Conservation (phyloP, 805 yeast species). For the Metschnikowia sp. region DNA sequence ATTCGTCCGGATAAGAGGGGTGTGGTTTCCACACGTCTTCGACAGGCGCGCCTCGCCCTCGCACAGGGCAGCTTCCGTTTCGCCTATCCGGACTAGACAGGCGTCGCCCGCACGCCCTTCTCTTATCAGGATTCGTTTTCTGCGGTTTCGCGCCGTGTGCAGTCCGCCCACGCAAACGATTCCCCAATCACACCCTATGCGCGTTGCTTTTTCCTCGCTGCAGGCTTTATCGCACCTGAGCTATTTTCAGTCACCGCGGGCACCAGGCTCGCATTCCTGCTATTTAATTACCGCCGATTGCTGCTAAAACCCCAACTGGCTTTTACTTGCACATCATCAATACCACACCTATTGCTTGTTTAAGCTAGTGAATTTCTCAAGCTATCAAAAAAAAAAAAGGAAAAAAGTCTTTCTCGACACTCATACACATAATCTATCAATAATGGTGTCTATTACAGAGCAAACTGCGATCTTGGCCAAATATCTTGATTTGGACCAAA, state of each 20-base stretch:
- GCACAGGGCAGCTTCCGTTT: neutral
- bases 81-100: slow-evolving; percentile 7
- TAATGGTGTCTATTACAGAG: slow-evolving; percentile 45
- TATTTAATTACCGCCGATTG: slow-evolving; percentile 4
- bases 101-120: slow-evolving; percentile 2
- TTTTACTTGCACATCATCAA: neutral
- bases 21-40: neutral
- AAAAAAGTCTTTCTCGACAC: neutral
- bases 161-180: neutral
- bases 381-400: neutral
- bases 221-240: slow-evolving; percentile 8
- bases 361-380: neutral
- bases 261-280: neutral
- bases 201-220: slow-evolving; percentile 12
- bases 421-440: neutral
- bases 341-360: neutral
- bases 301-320: neutral
- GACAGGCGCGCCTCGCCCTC: neutral
- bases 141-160: slow-evolving; percentile 1
- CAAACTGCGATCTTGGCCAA: slow-evolving; percentile 81
- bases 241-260: neutral
- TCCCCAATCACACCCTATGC: slow-evolving; percentile 8
- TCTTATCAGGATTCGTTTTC: slow-evolving; percentile 8
- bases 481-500: slow-evolving; percentile 80
- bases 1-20: slow-evolving; percentile 3